Evolutionary conservation across 768 basidiomycete genomes (phyloP).

Genomic region (Lactarius hatsudake): DNA sequence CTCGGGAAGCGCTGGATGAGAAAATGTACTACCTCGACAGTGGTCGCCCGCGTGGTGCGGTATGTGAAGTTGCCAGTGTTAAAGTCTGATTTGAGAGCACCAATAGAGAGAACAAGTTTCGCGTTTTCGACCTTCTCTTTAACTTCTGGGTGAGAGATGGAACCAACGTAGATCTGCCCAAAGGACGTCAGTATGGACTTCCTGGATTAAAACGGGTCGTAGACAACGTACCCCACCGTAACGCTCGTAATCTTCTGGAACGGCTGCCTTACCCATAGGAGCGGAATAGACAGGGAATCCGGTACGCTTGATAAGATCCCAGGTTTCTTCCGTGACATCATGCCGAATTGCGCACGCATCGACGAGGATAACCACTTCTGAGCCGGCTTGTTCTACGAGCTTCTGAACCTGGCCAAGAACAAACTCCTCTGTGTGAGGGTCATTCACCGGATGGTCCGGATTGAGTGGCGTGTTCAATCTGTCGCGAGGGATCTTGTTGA

Average conservation of each 20-base stretch:
- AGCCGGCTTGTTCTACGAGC: slow-evolving; percentile 56
- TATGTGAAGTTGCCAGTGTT: slow-evolving; percentile 89
- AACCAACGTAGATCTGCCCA: slow-evolving; percentile 72
- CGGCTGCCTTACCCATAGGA: slow-evolving; percentile 78
- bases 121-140: slow-evolving; percentile 72
- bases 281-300: slow-evolving; percentile 71
- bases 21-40: slow-evolving; percentile 53
- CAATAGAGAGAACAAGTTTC: slow-evolving; percentile 73
- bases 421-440: slow-evolving; percentile 56
- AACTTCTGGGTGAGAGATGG: slow-evolving; percentile 60
- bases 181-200: slow-evolving; percentile 3
- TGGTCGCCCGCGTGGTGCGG: slow-evolving; percentile 54
- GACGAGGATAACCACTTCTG: slow-evolving; percentile 69
- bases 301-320: slow-evolving; percentile 60
- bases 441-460: slow-evolving; percentile 48
- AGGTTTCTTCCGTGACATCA: slow-evolving; percentile 57
- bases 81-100: slow-evolving; percentile 71
- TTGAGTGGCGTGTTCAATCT: slow-evolving; percentile 60
- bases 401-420: slow-evolving; percentile 73
- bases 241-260: slow-evolving; percentile 67
- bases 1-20: not conserved
- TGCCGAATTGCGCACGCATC: slow-evolving; percentile 82
- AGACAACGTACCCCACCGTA: slow-evolving; percentile 70
- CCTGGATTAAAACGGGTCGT: not conserved
- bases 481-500: slow-evolving; percentile 60